Evolutionary conservation across 768 basidiomycete species (phyloP).

Genomic region (Suillus subaureus): DNA sequence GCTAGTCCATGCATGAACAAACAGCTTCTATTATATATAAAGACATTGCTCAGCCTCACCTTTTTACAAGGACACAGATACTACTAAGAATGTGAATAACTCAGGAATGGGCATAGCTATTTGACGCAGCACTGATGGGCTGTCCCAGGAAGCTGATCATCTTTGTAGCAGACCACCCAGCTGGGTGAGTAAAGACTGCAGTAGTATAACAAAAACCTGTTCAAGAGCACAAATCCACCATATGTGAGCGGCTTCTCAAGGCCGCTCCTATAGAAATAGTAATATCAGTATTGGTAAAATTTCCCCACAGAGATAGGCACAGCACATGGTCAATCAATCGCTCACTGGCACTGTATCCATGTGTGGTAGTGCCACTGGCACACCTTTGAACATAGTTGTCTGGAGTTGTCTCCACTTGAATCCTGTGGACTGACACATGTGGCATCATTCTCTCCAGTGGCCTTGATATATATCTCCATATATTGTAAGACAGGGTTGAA

Average conservation of each 20-base stretch:
- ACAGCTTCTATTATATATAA: neutral
- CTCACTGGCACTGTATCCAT: too few species aligned
- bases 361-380: neutral
- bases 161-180: neutral
- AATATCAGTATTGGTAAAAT: neutral
- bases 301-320: neutral
- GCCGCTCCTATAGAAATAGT: too few species aligned
- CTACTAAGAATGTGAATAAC: too few species aligned
- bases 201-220: neutral
- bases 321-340: too few species aligned
- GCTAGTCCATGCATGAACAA: neutral
- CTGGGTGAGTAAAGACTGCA: neutral
- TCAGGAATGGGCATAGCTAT: too few species aligned
- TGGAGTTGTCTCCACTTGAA: neutral
- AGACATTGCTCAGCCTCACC: neutral
- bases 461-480: neutral
- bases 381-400: neutral
- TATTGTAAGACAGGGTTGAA: neutral
- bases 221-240: too few species aligned
- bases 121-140: too few species aligned
- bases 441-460: neutral
- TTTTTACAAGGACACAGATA: neutral
- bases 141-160: too few species aligned
- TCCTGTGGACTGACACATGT: neutral
- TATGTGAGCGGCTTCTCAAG: too few species aligned